A percentile compares a stretch with the other conserved stretches of the same genome.
Evolutionary conservation across 208 protist genomes (phyloP).

Genomic region (Naegleria lovaniensis): DNA sequence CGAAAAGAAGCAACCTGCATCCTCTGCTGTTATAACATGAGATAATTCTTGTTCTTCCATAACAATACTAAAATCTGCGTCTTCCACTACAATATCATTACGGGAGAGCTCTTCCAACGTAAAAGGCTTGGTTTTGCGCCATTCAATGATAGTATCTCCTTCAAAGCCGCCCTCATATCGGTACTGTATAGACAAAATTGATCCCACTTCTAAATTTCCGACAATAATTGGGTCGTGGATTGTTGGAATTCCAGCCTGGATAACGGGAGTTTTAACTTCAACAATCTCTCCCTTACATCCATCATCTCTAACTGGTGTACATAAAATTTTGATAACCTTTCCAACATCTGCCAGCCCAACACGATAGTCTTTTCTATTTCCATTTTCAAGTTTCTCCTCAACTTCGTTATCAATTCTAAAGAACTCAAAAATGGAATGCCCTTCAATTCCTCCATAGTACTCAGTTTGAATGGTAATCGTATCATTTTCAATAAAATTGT

Average conservation of each 20-base stretch:
- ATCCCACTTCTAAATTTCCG: neutral
- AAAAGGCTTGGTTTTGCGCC: neutral
- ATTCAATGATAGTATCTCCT: neutral
- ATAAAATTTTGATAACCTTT: neutral
- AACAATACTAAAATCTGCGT: neutral
- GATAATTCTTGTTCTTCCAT: neutral
- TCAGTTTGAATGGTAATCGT: neutral
- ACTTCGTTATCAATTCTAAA: neutral
- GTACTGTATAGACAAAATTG: neutral
- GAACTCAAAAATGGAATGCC: neutral
- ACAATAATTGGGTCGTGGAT: neutral
- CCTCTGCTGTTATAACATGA: neutral
- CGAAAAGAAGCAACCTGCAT: neutral
- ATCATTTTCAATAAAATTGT: neutral
- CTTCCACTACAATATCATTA: neutral
- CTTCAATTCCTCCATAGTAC: slow-evolving; percentile 14
- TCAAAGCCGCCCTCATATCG: neutral
- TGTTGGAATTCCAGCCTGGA: neutral
- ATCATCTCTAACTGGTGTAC: slow-evolving; percentile 21
- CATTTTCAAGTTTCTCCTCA: neutral
- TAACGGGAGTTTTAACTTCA: neutral
- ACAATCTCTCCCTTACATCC: neutral
- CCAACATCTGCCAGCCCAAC: neutral
- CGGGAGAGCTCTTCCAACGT: neutral
- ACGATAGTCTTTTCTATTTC: neutral